Base-by-base conservation (phyloP, 257 asterid species). In the Solanum arcanum region DNA sequence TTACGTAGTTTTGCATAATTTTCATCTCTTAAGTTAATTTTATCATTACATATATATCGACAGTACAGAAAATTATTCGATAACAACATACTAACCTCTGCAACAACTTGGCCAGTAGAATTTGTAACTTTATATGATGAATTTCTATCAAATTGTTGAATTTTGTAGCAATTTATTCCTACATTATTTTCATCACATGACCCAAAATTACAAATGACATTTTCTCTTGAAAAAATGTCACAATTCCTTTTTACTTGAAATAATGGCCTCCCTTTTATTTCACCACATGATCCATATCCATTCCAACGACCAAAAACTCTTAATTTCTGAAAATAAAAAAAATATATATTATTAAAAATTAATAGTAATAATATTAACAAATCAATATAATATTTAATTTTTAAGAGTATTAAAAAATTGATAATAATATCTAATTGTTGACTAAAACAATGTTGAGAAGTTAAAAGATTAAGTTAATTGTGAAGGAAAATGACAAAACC, bases 11-110 rank as follows among this genome's bases (percentile, higher is more conserved):
- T 66, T 27, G 2, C 20, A 68, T 4, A 68, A 68, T 68, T 13
- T 2, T 12, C 2, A 66, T 13, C 35, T 66, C 70, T 62, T 62
- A 9, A 59, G 25, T 5, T 59, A 21, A 8, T 21, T 59, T 59
- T 59, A 20, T 59, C 39, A 35, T 35, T 47, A 44, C 3, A 12
- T 46, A 59, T 59, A 20, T 20, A 8, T 11, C 2, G 4, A 64
- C 1, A 2, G 33, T 64, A 64, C 3, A 64, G n/a, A 64, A 64
- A 3, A 64, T 64, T n/a, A 64, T 64, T 64, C 12, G 25, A 64
- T 25, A 64, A n/a, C 8, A n/a, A n/a, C 70, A 64, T 5, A 83
- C 87, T 74, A 20, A 95, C 98, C 98, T 96, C 94, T 0, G 98
- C 98, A 16, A 94, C 87, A 88, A 91, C 81, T 29, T 89, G 93